phyloP scores from a whole-genome alignment of 164 flowering plant genomes.

The Pachysandra terminalis region DNA sequence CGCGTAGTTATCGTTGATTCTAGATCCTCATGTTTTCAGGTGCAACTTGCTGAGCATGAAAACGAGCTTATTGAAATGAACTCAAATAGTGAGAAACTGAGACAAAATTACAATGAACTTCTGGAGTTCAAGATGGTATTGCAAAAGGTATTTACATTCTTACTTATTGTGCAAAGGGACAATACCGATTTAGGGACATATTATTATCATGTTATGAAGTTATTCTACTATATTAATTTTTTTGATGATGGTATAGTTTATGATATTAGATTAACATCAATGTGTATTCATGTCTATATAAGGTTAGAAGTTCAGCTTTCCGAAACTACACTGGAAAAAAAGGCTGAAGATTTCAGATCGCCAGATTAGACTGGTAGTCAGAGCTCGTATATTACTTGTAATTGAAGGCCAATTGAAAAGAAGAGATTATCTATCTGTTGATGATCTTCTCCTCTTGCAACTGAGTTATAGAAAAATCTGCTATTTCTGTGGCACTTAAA shows the following conservation, averaged over 20 bases:
- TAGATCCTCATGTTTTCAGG: conserved; percentile 37
- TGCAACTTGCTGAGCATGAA: conserved; percentile 87
- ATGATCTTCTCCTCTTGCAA: background rate
- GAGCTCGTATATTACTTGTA: no score
- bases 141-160: conserved; percentile 56
- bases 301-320: no score
- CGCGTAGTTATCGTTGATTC: conserved; percentile 3
- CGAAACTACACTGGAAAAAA: no score
- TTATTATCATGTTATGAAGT: background rate
- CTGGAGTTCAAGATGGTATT: conserved; percentile 91
- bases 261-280: no score
- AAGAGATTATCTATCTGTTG: background rate
- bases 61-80: conserved; percentile 89
- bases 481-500: no score
- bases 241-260: no score
- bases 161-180: background rate
- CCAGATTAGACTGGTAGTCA: no score
- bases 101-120: conserved; percentile 77
- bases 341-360: no score
- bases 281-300: no score
- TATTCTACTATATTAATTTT: background rate
- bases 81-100: conserved; percentile 77
- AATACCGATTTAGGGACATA: background rate
- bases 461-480: no score
- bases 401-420: no score